phyloP scores from a whole-genome alignment of 2,329 filamentous ascomycete species.

The Sclerotiophoma versabilis region DNA sequence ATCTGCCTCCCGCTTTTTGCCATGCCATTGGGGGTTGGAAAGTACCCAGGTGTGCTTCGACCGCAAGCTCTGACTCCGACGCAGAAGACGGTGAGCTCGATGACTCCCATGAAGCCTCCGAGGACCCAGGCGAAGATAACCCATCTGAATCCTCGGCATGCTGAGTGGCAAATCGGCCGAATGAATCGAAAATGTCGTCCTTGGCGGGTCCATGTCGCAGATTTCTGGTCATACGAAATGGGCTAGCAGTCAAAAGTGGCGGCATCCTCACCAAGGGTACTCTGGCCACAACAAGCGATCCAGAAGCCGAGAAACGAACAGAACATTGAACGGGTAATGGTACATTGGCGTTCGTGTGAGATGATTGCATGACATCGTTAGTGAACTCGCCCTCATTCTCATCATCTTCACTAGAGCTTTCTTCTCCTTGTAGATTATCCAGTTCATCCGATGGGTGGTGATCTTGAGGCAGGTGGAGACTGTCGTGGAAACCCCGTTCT shows the following conservation, averaged over 20 bases:
- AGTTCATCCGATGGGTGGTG: conserved; percentile 60
- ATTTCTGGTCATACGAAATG: conserved; percentile 37
- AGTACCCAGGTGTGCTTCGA: conserved; percentile 51
- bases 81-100: conserved; percentile 50
- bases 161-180: conserved; percentile 57
- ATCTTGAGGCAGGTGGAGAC: conserved; percentile 55
- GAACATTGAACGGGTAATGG: conserved; percentile 67
- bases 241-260: conserved; percentile 27
- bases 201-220: conserved; percentile 33
- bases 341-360: conserved; percentile 69
- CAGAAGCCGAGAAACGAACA: conserved; percentile 64
- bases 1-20: conserved; percentile 59
- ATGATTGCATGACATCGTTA: conserved; percentile 59
- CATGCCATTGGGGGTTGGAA: conserved; percentile 60
- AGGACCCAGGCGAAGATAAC: conserved; percentile 38
- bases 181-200: conserved; percentile 68
- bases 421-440: conserved; percentile 58
- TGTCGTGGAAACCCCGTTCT: conserved; percentile 65
- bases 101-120: conserved; percentile 44
- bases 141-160: conserved; percentile 30
- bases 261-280: conserved; percentile 54
- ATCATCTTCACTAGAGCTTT: conserved; percentile 86
- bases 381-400: conserved; percentile 63
- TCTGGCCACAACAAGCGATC: conserved; percentile 59
- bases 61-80: conserved; percentile 49